Conservation (phyloP, 164 flowering plant species). For the Chloranthus sessilifolius region DNA sequence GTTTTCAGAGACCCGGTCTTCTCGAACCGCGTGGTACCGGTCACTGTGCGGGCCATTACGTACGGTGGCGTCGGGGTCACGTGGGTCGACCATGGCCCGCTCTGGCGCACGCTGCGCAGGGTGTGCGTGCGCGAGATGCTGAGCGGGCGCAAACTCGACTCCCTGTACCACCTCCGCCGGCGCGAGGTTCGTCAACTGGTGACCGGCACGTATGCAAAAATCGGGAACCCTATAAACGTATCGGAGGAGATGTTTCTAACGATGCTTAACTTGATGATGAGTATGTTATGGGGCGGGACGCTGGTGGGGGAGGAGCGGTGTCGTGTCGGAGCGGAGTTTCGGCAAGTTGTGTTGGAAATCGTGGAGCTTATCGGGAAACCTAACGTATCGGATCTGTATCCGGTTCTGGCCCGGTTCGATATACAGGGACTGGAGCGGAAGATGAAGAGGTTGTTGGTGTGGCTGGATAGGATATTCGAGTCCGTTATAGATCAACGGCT, state of each 20-base stretch:
- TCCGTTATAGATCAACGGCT: conserved; percentile 7
- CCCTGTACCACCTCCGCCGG: background rate
- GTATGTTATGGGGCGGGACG: conserved; percentile 17
- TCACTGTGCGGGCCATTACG: background rate
- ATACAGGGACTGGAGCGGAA: conserved; percentile 23
- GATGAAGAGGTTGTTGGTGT: background rate
- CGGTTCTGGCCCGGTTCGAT: conserved; percentile 24
- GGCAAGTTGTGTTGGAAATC: conserved; percentile 1
- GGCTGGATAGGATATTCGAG: conserved; percentile 13
- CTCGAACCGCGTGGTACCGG: conserved; percentile 13
- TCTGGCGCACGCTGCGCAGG: conserved; percentile 10
- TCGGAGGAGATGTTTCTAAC: conserved; percentile 9
- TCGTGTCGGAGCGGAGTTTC: conserved; percentile 7
- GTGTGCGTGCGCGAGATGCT: conserved; percentile 13
- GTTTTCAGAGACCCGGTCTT: conserved; percentile 14
- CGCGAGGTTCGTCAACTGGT: conserved; percentile 4
- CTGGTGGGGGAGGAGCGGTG: conserved; percentile 5
- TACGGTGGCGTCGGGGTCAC: conserved; percentile 8
- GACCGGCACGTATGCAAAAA: background rate
- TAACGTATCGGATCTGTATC: conserved; percentile 27
- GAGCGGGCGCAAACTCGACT: conserved; percentile 6
- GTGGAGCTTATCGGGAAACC: conserved; percentile 6
- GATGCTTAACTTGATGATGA: conserved; percentile 7
- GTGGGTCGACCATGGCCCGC: conserved; percentile 4
- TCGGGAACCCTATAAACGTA: conserved; percentile 6